Percentiles rank a stretch among this genome's conserved stretches.
phyloP scores from a whole-genome alignment of 2,329 filamentous ascomycete genomes.

The Gaeumannomyces sp. region DNA sequence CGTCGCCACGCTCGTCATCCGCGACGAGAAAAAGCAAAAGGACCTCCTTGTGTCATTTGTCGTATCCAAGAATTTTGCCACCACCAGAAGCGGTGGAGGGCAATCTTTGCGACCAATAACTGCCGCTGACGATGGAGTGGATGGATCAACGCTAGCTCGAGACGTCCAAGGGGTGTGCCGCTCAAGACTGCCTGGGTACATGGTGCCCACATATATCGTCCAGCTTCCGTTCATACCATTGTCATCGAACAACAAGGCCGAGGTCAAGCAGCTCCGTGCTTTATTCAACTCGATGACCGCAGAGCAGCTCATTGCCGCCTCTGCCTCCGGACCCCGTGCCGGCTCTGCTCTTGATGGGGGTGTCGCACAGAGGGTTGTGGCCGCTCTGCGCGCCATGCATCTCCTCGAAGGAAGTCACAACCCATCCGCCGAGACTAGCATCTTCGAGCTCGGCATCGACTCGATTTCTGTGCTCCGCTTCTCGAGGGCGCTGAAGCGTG shows the following conservation, averaged over 20 bases:
- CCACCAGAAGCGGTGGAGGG: background rate
- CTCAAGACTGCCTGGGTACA: slow-evolving; percentile 69
- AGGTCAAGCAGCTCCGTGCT: slow-evolving; percentile 60
- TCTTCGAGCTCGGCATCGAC: slow-evolving; percentile 83
- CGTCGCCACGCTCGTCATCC: slow-evolving; percentile 67
- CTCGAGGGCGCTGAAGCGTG: slow-evolving; percentile 54
- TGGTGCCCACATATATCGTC: slow-evolving; percentile 84
- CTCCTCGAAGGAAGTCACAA: slow-evolving; percentile 32
- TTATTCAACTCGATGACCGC: slow-evolving; percentile 58
- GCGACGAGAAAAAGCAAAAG: slow-evolving; percentile 67
- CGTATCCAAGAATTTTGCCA: slow-evolving; percentile 22
- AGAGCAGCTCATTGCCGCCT: slow-evolving; percentile 33
- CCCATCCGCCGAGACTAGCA: slow-evolving; percentile 53
- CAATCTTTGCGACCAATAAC: background rate
- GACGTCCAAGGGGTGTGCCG: slow-evolving; percentile 58
- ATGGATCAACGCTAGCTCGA: slow-evolving; percentile 33
- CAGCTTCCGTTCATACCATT: slow-evolving; percentile 67
- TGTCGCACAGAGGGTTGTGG: slow-evolving; percentile 40
- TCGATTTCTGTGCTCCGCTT: slow-evolving; percentile 78
- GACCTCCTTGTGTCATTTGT: slow-evolving; percentile 80
- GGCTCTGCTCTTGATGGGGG: background rate
- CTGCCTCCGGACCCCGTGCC: slow-evolving; percentile 1
- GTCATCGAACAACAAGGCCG: slow-evolving; percentile 85
- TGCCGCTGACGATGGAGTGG: slow-evolving; percentile 17
- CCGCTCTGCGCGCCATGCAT: slow-evolving; percentile 48